Evolutionary conservation across 306 rosid genomes (phyloP).

Genomic region (Vicia villosa): DNA sequence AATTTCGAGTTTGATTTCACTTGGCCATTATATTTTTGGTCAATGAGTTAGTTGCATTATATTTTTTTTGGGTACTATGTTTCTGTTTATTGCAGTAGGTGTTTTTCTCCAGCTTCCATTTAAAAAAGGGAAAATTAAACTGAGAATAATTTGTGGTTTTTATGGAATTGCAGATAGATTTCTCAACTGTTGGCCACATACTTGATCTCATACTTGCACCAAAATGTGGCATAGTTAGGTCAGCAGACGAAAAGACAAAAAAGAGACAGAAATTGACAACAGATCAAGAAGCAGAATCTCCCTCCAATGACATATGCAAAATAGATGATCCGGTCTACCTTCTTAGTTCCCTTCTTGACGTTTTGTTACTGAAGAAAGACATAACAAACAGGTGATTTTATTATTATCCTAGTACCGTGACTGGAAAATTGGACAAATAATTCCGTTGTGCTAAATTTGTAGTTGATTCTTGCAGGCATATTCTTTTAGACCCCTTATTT

Average conservation of each 20-base stretch:
- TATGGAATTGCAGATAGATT: slow-evolving; percentile 60
- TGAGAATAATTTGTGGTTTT: slow-evolving; percentile 33
- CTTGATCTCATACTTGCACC: slow-evolving; percentile 54
- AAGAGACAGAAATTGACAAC: slow-evolving; percentile 63
- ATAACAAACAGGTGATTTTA: slow-evolving; percentile 60
- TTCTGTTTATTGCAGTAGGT: slow-evolving; percentile 9
- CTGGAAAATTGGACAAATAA: not conserved
- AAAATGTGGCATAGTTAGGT: slow-evolving; percentile 34
- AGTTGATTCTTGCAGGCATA: slow-evolving; percentile 56
- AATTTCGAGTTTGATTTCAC: not conserved
- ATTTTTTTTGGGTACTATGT: slow-evolving; percentile 9
- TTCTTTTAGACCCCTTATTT: slow-evolving; percentile 69
- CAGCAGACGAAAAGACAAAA: slow-evolving; percentile 50
- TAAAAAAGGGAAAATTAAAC: slow-evolving; percentile 4
- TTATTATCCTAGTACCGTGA: slow-evolving; percentile 16
- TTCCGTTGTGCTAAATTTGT: slow-evolving; percentile 32
- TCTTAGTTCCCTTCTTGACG: slow-evolving; percentile 77
- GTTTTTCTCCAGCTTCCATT: not conserved
- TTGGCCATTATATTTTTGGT: not conserved
- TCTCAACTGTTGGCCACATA: slow-evolving; percentile 51
- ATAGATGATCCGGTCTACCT: slow-evolving; percentile 50
- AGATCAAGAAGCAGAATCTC: slow-evolving; percentile 39
- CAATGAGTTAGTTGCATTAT: slow-evolving; percentile 3
- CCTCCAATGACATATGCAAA: slow-evolving; percentile 40
- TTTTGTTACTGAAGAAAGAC: slow-evolving; percentile 80